phyloP scores from a whole-genome alignment of 148 eudicot genomes.

The Vaccinium myrtillus region DNA sequence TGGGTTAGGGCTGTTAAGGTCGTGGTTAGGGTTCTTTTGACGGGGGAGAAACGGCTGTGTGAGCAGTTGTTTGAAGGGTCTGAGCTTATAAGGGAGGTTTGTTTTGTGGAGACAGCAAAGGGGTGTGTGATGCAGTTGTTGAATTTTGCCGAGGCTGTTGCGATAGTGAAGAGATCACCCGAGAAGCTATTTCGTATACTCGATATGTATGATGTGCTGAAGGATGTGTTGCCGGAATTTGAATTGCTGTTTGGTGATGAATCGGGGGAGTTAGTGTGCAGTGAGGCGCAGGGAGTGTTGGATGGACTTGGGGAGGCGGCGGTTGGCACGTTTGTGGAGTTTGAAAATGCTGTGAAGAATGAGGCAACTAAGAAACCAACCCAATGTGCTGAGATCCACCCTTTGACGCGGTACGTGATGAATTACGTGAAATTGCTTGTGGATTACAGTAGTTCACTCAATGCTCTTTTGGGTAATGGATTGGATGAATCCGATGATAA shows the following conservation, averaged over 20 bases:
- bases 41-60: constrained; percentile 65
- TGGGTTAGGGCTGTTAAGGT: constrained; percentile 79
- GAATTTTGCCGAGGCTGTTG: constrained; percentile 88
- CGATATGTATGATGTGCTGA: constrained; percentile 84
- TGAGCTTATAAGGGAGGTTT: constrained; percentile 64
- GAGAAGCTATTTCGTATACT: constrained; percentile 85
- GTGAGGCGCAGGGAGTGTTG: constrained; percentile 66
- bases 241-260: constrained; percentile 57
- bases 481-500: constrained; percentile 15
- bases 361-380: constrained; percentile 58
- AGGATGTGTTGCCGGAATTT: constrained; percentile 51
- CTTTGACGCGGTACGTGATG: constrained; percentile 84
- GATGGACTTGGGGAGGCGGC: constrained; percentile 75
- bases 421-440: constrained; percentile 80
- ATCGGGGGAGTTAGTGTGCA: constrained; percentile 56
- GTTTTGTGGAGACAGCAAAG: constrained; percentile 72
- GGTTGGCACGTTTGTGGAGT: constrained; percentile 69
- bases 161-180: constrained; percentile 62
- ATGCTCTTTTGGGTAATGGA: constrained; percentile 45
- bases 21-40: constrained; percentile 53
- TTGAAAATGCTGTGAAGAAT: constrained; percentile 77
- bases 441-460: constrained; percentile 70
- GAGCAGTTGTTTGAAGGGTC: constrained; percentile 65
- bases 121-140: constrained; percentile 74
- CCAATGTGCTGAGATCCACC: constrained; percentile 81